Base-by-base conservation (phyloP, 1,139 yeast genomes). In the Magnusiomyces clavatus region DNA sequence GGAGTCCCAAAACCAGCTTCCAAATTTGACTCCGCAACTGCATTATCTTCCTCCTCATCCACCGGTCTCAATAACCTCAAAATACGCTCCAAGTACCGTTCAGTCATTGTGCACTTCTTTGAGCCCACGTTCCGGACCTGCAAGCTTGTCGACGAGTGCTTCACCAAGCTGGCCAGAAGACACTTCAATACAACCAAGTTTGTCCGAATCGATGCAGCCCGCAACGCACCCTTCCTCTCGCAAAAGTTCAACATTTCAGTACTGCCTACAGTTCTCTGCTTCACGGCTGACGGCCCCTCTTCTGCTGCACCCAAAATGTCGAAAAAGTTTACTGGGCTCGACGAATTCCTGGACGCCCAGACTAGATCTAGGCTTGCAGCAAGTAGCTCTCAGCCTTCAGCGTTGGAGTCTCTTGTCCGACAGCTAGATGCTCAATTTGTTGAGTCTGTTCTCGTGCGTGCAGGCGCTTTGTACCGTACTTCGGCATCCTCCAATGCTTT, bases 181-280 rank as follows among this genome's bases (percentile, higher is more conserved):
- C 87, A 86, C 65, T 62, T 83, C 40, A 69, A 72, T 1, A 49
- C 54, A 3, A 71, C 86, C 1, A 74, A 74, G 55, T 78, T 85
- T 53, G 67, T 80, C 31, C 73, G 76, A 49, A 75, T 85, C n/a
- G 71, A 76, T 53, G 95, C 86, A 0, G 56, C 46, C 4, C 77
- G 73, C 44, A 69, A 76, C 31, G 85, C 90, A 0, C 89, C 95
- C 2, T 87, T 87, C 62, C 69, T 87, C 49, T 87, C 81, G 3
- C 69, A 79, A 1, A 81, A 79, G 60, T 72, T 87, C 47, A 70
- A 72, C 1, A 72, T 87, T 48, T 79, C 83, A 61, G 82, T 83
- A 6, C 71, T 87, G 10, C 96, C 96, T 0, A 83, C 82, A 60
- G 81, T 86, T 5, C 68, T 83, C 1, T 73, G 38, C 13, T 46